Evolutionary conservation across 345 rosid genomes (phyloP).

Genomic region (Carallia brachiata): DNA sequence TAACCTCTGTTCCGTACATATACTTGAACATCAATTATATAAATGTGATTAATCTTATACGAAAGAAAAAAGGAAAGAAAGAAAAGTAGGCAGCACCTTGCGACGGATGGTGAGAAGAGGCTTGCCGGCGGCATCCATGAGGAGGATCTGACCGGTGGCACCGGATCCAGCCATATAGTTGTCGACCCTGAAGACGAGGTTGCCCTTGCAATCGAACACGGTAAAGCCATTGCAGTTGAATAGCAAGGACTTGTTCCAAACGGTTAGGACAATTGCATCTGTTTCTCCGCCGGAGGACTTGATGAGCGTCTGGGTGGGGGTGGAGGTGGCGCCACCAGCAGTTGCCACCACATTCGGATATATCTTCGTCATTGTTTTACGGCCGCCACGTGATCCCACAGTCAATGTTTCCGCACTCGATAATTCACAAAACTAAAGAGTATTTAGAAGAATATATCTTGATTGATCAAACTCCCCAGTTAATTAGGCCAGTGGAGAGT

Average conservation of each 20-base stretch:
- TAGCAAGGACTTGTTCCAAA: conserved; percentile 91
- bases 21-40: not conserved
- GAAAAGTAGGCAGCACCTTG: conserved; percentile 45
- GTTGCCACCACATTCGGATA: conserved; percentile 48
- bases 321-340: not conserved
- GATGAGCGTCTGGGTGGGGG: not conserved
- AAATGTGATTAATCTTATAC: not conserved
- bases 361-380: conserved; percentile 58
- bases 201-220: conserved; percentile 68
- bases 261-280: conserved; percentile 50
- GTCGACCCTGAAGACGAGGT: conserved; percentile 80
- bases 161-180: conserved; percentile 58
- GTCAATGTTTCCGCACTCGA: not conserved
- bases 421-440: not conserved
- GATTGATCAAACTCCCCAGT: too few species aligned
- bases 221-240: conserved; percentile 97
- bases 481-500: too few species aligned
- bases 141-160: conserved; percentile 58
- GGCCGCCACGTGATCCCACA: not conserved
- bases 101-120: conserved; percentile 96
- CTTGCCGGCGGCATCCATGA: conserved; percentile 84
- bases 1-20: conserved; percentile 40
- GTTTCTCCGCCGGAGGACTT: not conserved
- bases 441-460: too few species aligned
- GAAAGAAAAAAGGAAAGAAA: too few species aligned